Percentiles rank a stretch among this genome's conserved stretches.
Evolutionary conservation across 2,329 filamentous ascomycete genomes (phyloP).

Genomic region (Zalaria obscura): DNA sequence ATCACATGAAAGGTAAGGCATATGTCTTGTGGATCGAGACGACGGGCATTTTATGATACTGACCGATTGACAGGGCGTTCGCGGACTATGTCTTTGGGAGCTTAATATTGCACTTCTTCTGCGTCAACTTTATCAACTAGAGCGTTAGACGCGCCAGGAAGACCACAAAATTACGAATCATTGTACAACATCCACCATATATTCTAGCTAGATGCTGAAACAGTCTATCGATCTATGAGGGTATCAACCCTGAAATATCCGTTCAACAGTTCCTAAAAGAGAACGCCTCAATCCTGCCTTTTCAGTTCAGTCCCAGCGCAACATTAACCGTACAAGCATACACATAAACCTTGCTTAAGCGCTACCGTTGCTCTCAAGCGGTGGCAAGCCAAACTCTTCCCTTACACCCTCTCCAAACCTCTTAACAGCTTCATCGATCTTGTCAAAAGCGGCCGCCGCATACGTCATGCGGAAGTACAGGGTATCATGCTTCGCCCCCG

Average conservation of each 20-base stretch:
- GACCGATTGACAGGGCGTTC: slow-evolving; percentile 55
- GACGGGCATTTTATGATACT: slow-evolving; percentile 2
- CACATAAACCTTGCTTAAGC: background rate
- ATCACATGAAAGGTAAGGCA: slow-evolving; percentile 60
- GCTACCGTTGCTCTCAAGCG: background rate
- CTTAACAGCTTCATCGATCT: slow-evolving; percentile 35
- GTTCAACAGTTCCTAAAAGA: no score
- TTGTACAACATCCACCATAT: no score
- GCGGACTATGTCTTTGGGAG: slow-evolving; percentile 93
- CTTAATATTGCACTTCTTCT: slow-evolving; percentile 95
- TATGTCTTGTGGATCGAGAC: background rate
- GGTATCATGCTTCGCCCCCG: slow-evolving; percentile 40
- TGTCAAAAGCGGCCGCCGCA: slow-evolving; percentile 52
- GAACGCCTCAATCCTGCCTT: background rate
- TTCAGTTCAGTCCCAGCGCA: background rate
- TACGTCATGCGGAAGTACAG: slow-evolving; percentile 87
- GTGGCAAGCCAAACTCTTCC: slow-evolving; percentile 36
- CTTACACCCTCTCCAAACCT: slow-evolving; percentile 63
- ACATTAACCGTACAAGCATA: background rate
- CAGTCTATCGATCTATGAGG: no score
- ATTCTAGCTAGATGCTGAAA: no score
- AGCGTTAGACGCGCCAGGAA: background rate
- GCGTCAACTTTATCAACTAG: slow-evolving; percentile 99
- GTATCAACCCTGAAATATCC: no score
- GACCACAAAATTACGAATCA: background rate